Base-by-base conservation (phyloP, 495 filamentous ascomycete species). In the Cryomyces minteri region DNA sequence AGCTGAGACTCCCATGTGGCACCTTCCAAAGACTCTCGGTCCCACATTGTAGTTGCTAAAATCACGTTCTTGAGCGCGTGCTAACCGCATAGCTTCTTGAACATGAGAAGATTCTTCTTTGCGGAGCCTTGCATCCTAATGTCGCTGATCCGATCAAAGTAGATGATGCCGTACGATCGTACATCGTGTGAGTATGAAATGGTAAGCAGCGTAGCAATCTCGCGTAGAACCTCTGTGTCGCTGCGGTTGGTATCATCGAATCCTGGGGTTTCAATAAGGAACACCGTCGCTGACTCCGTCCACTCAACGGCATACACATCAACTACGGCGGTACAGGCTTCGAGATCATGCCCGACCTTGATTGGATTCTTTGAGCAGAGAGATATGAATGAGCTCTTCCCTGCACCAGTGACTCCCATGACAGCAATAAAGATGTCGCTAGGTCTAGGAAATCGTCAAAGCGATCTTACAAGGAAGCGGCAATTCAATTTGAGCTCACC, bases 101-200 rank as follows among this genome's bases (percentile, higher is more conserved):
- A 71, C 49, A 67, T 65, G n/a, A 32, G 34, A 0, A 74, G 33
- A 34, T 67, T 69, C 5, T 53, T 57, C 29, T 48, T 52, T 9
- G 63, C 60, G 0, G 67, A 62, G 0, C 65, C 64, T 30, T 49
- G 14, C 51, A 72, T 57, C 0, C 65, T 48, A 0, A 43, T 37
- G 25, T 71, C 60, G 4, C 45, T 55, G 44, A 72, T 74, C 4
- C 56, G 52, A 44, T 73, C 70, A 0, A 72, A 52, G 46, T 71
- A 67, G 10, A 68, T 55, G 33, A 67, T 63, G 12, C 62, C 62
- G 14, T 42, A 40, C n/a, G 61, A 48, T 38, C 40, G 31, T 18
- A 57, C 49, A 5, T 48, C 31, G 10, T 39, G 10, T 25, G 29
- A 5, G 41, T 59, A 62, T 1, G 48, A n/a, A 6, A 42, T 7